Base-by-base conservation (phyloP, 176 grass and related monocot species). In the Aegilops longissima region DNA sequence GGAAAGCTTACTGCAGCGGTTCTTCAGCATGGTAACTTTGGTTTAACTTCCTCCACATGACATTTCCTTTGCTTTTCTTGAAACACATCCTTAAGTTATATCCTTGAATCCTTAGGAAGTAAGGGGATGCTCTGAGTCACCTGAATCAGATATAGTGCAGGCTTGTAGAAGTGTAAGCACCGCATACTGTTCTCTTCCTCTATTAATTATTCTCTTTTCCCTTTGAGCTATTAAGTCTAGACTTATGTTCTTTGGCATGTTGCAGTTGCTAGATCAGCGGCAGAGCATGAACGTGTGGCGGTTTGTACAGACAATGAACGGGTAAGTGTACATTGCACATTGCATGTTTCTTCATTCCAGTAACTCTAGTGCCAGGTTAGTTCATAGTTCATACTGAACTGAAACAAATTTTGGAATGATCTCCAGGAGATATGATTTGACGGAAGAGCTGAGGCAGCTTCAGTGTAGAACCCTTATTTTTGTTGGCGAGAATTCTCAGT, bases 141-240 rank as follows among this genome's bases (percentile, higher is more conserved):
- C 97, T 5, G 97, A 99, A 86, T 99, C 97, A 42, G 97, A 99
- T 78, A 94, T 96, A 49, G 97, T 94, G 56, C 97, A 96, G 81
- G 97, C 90, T 66, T 99, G 97, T 81, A 94, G 92, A 93, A 94
- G 90, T 52, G 94, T 99, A 88, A 94, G 90, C 89, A 61, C 27
- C 49, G 2, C 39, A 66, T 17, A 20, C 14, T 76, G 33, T 82
- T 61, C 65, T 67, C 25, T 76, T 68, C 65, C 23, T 31, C 6
- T n/a, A 24, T 40, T n/a, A 6, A n/a, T 70, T 52, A 69, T 33
- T 87, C 36, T 40, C 18, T 33, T 81, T 84, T 25, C 54, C 10
- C 77, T 81, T 84, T 25, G 66, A 64, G 86, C 31, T 90, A 63
- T 74, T 5, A 76, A 71, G 21, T 65, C 68, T 69, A 80, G 38